A percentile compares a stretch with the other conserved stretches of the same genome.
These are phyloP conservation scores for Acidomyces sp. DNA, from an alignment of 495 filamentous ascomycete genomes.

Conservation along the genomic window DNA sequence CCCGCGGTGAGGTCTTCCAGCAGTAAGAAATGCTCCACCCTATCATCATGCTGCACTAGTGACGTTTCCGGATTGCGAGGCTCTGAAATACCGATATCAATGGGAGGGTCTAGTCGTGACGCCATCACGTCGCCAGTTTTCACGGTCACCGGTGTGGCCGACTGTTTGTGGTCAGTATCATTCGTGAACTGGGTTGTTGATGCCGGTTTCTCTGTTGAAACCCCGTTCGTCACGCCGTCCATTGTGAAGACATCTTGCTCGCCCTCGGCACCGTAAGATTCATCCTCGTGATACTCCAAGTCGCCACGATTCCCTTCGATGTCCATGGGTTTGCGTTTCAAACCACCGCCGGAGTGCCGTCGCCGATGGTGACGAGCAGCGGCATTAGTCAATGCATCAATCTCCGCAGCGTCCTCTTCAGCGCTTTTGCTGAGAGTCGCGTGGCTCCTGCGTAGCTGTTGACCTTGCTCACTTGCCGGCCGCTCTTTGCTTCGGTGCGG, in stretches of 20 bases:
- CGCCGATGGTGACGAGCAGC: slow-evolving; percentile 29
- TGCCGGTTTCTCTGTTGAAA: background rate
- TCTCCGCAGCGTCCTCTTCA: slow-evolving; percentile 6
- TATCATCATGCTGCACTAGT: slow-evolving; percentile 50
- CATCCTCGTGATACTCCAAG: slow-evolving; percentile 74
- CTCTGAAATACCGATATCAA: slow-evolving; percentile 5
- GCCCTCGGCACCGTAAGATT: slow-evolving; percentile 65
- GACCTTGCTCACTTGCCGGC: background rate
- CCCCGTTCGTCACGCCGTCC: slow-evolving; percentile 41
- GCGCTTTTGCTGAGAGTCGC: slow-evolving; percentile 15
- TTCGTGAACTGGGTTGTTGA: too few species aligned
- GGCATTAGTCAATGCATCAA: background rate
- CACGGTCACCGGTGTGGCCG: background rate
- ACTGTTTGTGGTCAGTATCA: background rate
- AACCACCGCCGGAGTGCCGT: slow-evolving; percentile 67
- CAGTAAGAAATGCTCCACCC: slow-evolving; percentile 84
- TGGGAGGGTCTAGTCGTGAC: slow-evolving; percentile 2
- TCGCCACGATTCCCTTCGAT: slow-evolving; percentile 51
- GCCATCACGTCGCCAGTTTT: background rate
- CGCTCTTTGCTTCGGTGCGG: slow-evolving; percentile 2
- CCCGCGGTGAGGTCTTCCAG: slow-evolving; percentile 95
- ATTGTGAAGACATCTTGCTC: slow-evolving; percentile 66
- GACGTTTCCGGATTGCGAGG: slow-evolving; percentile 71
- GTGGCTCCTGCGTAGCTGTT: slow-evolving; percentile 1
- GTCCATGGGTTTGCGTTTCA: slow-evolving; percentile 54